These are phyloP conservation scores for Calocybe indica DNA, from an alignment of 768 basidiomycete genomes.

Conservation along the genomic window DNA sequence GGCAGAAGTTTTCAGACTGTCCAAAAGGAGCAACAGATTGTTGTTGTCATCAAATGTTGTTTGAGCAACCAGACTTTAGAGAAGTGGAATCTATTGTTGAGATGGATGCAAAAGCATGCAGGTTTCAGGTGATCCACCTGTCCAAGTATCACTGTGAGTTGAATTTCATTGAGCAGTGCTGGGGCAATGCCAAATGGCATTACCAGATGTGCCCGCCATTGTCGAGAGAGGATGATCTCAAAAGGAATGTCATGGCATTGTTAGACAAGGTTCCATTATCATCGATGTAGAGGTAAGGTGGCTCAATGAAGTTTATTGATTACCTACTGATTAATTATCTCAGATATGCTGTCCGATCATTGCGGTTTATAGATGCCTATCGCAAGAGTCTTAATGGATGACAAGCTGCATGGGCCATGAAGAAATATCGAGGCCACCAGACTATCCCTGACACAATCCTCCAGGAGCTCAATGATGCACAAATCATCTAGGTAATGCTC, in stretches of 20 bases:
- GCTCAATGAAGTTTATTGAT: no score
- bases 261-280: constrained; percentile 18
- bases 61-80: constrained; percentile 24
- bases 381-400: not conserved
- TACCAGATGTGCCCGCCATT: constrained; percentile 16
- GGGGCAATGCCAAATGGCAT: constrained; percentile 21
- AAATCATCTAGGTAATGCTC: no score
- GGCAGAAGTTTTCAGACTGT: not conserved
- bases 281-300: constrained; percentile 17
- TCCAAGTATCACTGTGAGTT: constrained; percentile 25
- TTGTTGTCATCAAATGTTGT: constrained; percentile 23
- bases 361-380: no score
- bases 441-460: not conserved
- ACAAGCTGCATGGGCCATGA: constrained; percentile 1
- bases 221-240: constrained; percentile 18
- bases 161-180: constrained; percentile 25
- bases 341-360: no score
- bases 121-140: constrained; percentile 13
- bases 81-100: constrained; percentile 9
- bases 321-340: no score
- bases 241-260: constrained; percentile 18
- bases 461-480: not conserved
- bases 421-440: not conserved
- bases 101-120: not conserved
- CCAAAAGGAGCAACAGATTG: constrained; percentile 11